Base-by-base conservation (phyloP, 306 rosid genomes). In the Quercus rubra region DNA sequence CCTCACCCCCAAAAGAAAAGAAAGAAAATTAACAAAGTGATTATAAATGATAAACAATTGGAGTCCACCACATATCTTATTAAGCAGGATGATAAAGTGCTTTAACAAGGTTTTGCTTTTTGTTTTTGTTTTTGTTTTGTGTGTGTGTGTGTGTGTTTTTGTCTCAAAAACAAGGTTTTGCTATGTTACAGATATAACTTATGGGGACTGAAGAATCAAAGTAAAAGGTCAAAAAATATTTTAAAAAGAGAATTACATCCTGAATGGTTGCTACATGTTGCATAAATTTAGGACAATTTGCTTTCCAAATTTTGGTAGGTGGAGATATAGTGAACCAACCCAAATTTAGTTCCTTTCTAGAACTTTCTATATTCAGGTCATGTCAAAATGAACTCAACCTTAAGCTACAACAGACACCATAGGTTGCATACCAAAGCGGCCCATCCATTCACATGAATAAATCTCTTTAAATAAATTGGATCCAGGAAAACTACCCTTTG, bases 401-500 rank as follows among this genome's bases (percentile, higher is more conserved):
- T 46, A 5, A 70, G 33, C 20, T 3, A 71, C 23, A 71, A 57
- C 14, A 63, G 73, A 20, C 64, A 61, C 19, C 19, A 52, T 20
- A 30, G 21, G 38, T 21, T 28, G 27, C 73, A 78, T 5, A 74
- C n/a, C 66, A 5, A 43, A 33, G 77, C 17, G 67, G 18, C 35
- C 54, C 73, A 59, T 51, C 9, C 21, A 79, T 27, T 54, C 46
- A 41, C 46, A 41, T 41, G 57, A 38, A 12, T 66, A 71, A 76
- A 58, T 62, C 31, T 38, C 30, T 9, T 58, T 58, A 9, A 58
- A 28, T 63, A 20, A 63, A 28, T 28, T 63, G 41, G 70, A 27
- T 63, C 15, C 6, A 27, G 4, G 43, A 30, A 4, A 85, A 80
- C 58, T 20, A 61, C 21, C 59, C 62, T 77, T 63, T 51, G 79